Conservation (phyloP, 306 rosid species). For the Cicer cuneatum region DNA sequence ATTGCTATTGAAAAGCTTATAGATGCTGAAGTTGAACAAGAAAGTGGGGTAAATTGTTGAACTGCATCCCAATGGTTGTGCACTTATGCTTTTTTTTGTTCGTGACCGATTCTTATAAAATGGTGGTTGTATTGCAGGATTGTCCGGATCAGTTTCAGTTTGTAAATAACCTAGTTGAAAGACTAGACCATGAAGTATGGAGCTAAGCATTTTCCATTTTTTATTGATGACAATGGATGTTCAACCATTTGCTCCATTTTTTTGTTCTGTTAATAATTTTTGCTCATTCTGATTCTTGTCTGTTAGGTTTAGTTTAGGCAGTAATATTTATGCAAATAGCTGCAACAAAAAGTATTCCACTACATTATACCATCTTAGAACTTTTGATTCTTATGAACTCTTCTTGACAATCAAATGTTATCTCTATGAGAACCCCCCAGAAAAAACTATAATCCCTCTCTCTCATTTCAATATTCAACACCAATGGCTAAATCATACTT, state of each 20-base stretch:
- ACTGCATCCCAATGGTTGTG: constrained; percentile 4
- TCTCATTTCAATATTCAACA: constrained; percentile 10
- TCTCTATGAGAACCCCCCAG: background rate
- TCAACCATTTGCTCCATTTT: background rate
- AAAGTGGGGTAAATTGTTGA: constrained; percentile 57
- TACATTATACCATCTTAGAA: constrained; percentile 6
- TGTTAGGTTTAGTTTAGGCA: constrained; percentile 25
- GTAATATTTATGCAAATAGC: constrained; percentile 9
- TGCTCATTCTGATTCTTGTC: constrained; percentile 34
- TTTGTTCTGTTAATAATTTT: background rate
- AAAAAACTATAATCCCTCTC: background rate
- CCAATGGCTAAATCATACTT: constrained; percentile 1
- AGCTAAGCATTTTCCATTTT: constrained; percentile 47
- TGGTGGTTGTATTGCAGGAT: constrained; percentile 63
- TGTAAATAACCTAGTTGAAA: constrained; percentile 66
- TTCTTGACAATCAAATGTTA: constrained; percentile 33
- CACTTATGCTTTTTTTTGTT: background rate
- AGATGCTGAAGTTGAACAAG: constrained; percentile 60
- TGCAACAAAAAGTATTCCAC: background rate
- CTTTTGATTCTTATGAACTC: constrained; percentile 27
- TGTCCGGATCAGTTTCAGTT: constrained; percentile 75
- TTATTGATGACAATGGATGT: constrained; percentile 33
- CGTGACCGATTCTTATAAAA: constrained; percentile 6
- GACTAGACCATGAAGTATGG: constrained; percentile 83
- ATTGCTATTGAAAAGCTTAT: constrained; percentile 81